A percentile compares a stretch with the other conserved stretches of the same genome.
These are phyloP conservation scores for Blastocystis sp. DNA, from an alignment of 352 stramenopile genomes.

Conservation along the genomic window DNA sequence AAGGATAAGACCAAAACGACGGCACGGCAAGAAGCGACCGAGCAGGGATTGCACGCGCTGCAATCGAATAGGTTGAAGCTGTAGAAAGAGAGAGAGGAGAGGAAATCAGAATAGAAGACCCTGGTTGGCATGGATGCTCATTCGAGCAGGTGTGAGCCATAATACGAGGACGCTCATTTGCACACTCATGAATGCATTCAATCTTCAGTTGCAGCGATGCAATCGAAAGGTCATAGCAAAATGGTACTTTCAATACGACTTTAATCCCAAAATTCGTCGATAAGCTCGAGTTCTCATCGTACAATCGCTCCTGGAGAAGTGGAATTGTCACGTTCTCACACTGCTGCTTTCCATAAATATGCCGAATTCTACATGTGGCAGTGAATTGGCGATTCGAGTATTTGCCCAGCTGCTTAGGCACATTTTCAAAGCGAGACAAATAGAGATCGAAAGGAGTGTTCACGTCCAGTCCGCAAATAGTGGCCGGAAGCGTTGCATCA, in stretches of 20 bases:
- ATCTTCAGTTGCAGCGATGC: background rate
- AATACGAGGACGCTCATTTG: background rate
- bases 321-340: background rate
- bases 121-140: background rate
- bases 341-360: slow-evolving; percentile 14
- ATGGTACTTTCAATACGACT: slow-evolving; percentile 8
- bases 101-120: background rate
- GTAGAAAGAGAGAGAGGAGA: background rate
- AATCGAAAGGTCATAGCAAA: slow-evolving; percentile 18
- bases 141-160: background rate
- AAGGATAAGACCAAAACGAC: background rate
- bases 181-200: background rate
- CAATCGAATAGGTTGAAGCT: background rate
- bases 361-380: background rate
- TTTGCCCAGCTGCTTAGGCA: background rate
- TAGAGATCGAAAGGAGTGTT: slow-evolving; percentile 7
- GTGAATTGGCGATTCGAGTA: background rate
- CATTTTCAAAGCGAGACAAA: background rate
- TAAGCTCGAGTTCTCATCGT: background rate
- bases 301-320: background rate
- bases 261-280: background rate
- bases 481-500: background rate
- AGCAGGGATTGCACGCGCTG: background rate
- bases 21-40: background rate
- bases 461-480: background rate